Percentiles rank a stretch among this genome's conserved stretches.
Evolutionary conservation across 2,329 filamentous ascomycete species (phyloP).

Genomic region (Aspergillus spinulosporus): DNA sequence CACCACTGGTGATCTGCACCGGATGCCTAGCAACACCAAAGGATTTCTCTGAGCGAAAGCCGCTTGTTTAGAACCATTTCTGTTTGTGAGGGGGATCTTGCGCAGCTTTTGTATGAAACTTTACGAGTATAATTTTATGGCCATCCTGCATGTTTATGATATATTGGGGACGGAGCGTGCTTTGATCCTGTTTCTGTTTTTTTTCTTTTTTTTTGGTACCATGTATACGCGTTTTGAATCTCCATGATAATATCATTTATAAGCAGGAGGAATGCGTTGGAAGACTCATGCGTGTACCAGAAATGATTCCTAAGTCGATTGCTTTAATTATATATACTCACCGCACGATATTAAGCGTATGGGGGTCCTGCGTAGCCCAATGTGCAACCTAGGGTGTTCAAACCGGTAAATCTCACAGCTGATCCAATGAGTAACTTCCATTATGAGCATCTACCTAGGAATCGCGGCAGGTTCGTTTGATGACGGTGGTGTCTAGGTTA

Average conservation of each 20-base stretch:
- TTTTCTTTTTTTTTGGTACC: constrained; percentile 1
- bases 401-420: too few relatives aligned
- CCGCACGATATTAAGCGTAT: background rate
- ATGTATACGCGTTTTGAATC: constrained; percentile 21
- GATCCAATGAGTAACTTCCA: too few relatives aligned
- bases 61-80: background rate
- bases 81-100: background rate
- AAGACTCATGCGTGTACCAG: constrained; percentile 10
- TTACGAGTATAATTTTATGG: constrained; percentile 23
- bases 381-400: too few relatives aligned
- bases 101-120: background rate
- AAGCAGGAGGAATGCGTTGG: constrained; percentile 5
- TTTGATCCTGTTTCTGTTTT: constrained; percentile 12
- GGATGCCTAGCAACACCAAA: constrained; percentile 73
- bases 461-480: too few relatives aligned
- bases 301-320: background rate
- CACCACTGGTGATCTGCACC: constrained; percentile 54
- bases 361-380: too few relatives aligned
- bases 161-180: constrained; percentile 10
- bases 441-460: too few relatives aligned
- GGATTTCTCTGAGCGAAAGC: constrained; percentile 63
- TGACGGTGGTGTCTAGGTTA: too few relatives aligned
- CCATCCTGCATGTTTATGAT: constrained; percentile 16
- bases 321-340: background rate
- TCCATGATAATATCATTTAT: constrained; percentile 15